phyloP scores from a whole-genome alignment of 352 stramenopile species.

The Pythium periplocum region DNA sequence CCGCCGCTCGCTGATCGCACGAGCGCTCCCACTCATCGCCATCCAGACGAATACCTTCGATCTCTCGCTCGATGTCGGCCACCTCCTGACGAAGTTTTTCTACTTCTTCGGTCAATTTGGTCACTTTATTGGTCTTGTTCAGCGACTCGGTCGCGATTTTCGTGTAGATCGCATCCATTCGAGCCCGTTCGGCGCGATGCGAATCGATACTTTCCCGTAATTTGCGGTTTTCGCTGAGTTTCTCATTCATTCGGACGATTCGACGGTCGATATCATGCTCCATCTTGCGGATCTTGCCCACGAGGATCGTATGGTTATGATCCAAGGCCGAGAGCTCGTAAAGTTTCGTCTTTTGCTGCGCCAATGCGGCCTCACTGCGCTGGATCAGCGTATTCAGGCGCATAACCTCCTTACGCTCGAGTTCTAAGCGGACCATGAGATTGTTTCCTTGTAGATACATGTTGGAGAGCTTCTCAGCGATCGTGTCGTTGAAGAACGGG shows the following conservation, averaged over 20 bases:
- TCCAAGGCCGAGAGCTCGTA: conserved; percentile 69
- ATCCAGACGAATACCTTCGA: conserved; percentile 48
- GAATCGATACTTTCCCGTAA: conserved; percentile 59
- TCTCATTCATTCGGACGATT: conserved; percentile 82
- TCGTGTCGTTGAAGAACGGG: conserved; percentile 71
- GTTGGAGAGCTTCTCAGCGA: conserved; percentile 71
- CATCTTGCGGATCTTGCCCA: conserved; percentile 69
- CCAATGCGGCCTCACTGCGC: conserved; percentile 48
- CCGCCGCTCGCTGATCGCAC: conserved; percentile 42
- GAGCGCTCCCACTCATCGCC: conserved; percentile 56
- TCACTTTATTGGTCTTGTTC: conserved; percentile 49
- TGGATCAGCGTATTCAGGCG: conserved; percentile 63
- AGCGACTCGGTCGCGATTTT: conserved; percentile 64
- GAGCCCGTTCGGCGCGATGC: conserved; percentile 58
- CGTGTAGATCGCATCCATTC: conserved; percentile 72
- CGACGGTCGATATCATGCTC: conserved; percentile 78
- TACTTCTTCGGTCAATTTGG: conserved; percentile 35
- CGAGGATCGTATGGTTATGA: conserved; percentile 58
- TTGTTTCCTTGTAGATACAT: conserved; percentile 80
- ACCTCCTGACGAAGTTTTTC: conserved; percentile 57
- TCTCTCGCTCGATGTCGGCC: conserved; percentile 41
- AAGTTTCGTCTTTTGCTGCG: conserved; percentile 68
- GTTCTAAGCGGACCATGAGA: conserved; percentile 69
- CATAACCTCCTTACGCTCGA: conserved; percentile 69
- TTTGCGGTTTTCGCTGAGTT: conserved; percentile 59